phyloP scores from a whole-genome alignment of 1,139 yeast species.

The Waltiozyma sp. region DNA sequence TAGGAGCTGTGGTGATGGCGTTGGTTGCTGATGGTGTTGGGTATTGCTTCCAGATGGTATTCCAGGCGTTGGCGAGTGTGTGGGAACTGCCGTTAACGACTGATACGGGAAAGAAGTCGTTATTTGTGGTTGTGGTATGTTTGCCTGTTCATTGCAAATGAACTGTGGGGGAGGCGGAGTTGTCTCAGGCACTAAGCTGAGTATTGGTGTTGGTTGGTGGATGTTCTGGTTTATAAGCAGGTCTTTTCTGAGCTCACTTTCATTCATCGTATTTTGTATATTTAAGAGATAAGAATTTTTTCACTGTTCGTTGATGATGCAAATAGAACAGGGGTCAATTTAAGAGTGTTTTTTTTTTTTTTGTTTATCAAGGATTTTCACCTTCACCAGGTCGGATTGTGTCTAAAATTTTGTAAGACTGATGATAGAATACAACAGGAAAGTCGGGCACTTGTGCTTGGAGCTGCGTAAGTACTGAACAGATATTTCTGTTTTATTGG shows the following conservation, averaged over 20 bases:
- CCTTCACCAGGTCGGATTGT: too few relatives aligned
- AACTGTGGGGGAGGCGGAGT: conserved; percentile 2
- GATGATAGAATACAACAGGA: too few relatives aligned
- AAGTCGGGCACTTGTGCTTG: too few relatives aligned
- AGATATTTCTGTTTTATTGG: too few relatives aligned
- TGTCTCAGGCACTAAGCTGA: conserved; percentile 9
- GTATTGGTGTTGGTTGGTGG: conserved; percentile 5
- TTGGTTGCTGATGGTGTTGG: not conserved
- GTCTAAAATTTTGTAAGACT: too few relatives aligned
- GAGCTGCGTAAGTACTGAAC: too few relatives aligned
- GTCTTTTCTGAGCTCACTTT: not conserved
- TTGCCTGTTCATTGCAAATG: not conserved
- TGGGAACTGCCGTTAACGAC: not conserved
- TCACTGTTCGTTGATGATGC: not conserved
- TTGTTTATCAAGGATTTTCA: too few relatives aligned
- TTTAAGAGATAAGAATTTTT: not conserved
- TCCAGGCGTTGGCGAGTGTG: not conserved
- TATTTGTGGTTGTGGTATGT: not conserved
- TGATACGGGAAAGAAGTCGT: not conserved
- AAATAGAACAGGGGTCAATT: too few relatives aligned
- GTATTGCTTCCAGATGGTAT: not conserved
- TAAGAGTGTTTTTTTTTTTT: too few relatives aligned
- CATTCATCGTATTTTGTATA: not conserved
- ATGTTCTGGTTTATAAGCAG: not conserved
- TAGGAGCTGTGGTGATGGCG: not conserved